phyloP scores from a whole-genome alignment of 768 basidiomycete species.

The Leccinum aurantiacum region DNA sequence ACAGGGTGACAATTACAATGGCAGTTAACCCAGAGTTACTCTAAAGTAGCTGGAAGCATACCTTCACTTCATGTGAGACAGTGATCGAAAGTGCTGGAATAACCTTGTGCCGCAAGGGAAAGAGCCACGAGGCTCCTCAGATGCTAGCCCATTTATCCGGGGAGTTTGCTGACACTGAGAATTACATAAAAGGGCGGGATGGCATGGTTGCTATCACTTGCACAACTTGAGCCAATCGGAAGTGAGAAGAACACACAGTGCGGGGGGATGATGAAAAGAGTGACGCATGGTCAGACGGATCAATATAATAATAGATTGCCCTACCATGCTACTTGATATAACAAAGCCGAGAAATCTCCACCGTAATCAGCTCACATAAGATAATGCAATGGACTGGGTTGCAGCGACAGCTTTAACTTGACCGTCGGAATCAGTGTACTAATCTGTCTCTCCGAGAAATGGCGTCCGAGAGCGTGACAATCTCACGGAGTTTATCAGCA shows the following conservation, averaged over 20 bases:
- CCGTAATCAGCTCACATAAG: background rate
- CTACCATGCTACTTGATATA: background rate
- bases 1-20: background rate
- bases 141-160: background rate
- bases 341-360: background rate
- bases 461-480: background rate
- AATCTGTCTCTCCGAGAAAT: background rate
- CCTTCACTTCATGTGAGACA: background rate
- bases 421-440: background rate
- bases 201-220: background rate
- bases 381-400: background rate
- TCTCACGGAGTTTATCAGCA: background rate
- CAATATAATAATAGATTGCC: background rate
- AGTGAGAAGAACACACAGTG: background rate
- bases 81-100: background rate
- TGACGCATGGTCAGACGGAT: background rate
- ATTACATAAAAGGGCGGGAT: background rate
- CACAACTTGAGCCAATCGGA: background rate
- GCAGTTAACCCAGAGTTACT: background rate
- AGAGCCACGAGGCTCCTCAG: background rate
- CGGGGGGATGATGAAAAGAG: background rate
- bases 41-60: too few species aligned
- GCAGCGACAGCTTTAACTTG: background rate
- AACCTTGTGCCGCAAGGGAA: background rate
- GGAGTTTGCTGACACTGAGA: background rate